Conservation (phyloP, 2,329 filamentous ascomycete species). For the Fusarium begoniae region DNA sequence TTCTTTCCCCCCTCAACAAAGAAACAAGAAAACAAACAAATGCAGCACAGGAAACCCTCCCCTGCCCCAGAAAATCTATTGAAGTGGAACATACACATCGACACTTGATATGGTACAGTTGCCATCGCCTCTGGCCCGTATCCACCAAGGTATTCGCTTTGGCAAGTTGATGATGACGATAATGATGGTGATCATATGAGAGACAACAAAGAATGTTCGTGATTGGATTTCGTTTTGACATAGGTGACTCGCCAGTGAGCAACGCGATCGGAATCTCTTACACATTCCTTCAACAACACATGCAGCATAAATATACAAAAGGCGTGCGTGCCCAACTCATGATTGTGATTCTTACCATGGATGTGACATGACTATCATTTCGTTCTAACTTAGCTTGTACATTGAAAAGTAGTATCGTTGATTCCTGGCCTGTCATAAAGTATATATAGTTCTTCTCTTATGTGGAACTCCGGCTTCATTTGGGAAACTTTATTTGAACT, state of each 20-base stretch:
- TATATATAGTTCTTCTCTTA: background rate
- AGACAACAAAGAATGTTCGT: slow-evolving; percentile 13
- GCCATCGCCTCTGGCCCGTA: background rate
- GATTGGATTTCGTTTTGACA: slow-evolving; percentile 24
- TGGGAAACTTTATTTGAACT: background rate
- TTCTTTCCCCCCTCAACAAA: background rate
- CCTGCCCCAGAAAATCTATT: background rate
- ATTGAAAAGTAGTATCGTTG: no score
- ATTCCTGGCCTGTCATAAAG: background rate
- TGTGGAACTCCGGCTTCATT: background rate
- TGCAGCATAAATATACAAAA: slow-evolving; percentile 21
- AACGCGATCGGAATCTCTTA: slow-evolving; percentile 20
- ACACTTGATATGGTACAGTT: background rate
- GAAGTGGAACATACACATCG: background rate
- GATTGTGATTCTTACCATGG: background rate
- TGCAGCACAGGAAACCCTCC: background rate
- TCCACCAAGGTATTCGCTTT: background rate
- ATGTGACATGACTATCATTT: slow-evolving; percentile 7
- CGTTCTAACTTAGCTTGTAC: background rate
- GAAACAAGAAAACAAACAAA: background rate
- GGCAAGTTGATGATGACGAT: slow-evolving; percentile 2
- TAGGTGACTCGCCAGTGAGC: slow-evolving; percentile 6
- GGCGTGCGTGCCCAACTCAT: background rate
- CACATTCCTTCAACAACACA: slow-evolving; percentile 32
- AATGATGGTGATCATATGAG: slow-evolving; percentile 26